Percentiles rank a stretch among this genome's conserved stretches.
Evolutionary conservation across 139 green algal genomes (phyloP).

Genomic region (Chlamydomonas urium): DNA sequence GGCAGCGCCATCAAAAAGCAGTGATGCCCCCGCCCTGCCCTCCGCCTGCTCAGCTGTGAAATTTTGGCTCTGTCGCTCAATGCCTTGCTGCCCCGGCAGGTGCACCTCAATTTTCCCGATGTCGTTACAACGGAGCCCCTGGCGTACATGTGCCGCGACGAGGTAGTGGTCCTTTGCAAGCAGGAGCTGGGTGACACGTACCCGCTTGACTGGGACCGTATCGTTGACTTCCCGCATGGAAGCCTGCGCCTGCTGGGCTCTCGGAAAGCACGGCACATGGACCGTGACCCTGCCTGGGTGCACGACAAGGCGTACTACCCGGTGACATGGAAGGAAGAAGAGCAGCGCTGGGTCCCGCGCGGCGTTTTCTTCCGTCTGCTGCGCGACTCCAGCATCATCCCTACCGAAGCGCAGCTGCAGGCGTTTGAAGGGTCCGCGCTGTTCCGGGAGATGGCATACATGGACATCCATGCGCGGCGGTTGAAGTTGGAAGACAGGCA

Average conservation of each 20-base stretch:
- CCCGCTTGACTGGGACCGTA: constrained; percentile 43
- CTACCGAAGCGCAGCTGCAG: not conserved
- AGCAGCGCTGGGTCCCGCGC: not conserved
- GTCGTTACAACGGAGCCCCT: constrained; percentile 43
- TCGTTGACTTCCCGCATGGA: constrained; percentile 54
- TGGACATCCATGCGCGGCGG: not conserved
- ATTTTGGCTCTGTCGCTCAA: not conserved
- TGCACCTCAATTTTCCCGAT: constrained; percentile 53
- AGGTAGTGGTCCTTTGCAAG: constrained; percentile 12
- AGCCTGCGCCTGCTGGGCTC: constrained; percentile 47
- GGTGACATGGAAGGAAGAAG: constrained; percentile 6
- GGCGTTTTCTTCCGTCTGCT: not conserved
- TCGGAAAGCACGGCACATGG: constrained; percentile 25
- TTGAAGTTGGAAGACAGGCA: not conserved
- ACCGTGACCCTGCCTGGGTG: constrained; percentile 11
- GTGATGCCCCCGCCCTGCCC: no score
- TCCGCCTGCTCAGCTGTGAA: not conserved
- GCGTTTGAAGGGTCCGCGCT: not conserved
- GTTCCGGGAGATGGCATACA: constrained; percentile 7
- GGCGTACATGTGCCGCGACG: constrained; percentile 25
- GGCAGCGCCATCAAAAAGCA: no score
- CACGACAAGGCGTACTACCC: constrained; percentile 17
- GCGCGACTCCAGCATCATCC: not conserved
- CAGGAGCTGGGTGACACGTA: not conserved
- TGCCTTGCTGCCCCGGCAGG: constrained; percentile 1